Base-by-base conservation (phyloP, 352 stramenopile species). In the Elongisporangium senticosum region DNA sequence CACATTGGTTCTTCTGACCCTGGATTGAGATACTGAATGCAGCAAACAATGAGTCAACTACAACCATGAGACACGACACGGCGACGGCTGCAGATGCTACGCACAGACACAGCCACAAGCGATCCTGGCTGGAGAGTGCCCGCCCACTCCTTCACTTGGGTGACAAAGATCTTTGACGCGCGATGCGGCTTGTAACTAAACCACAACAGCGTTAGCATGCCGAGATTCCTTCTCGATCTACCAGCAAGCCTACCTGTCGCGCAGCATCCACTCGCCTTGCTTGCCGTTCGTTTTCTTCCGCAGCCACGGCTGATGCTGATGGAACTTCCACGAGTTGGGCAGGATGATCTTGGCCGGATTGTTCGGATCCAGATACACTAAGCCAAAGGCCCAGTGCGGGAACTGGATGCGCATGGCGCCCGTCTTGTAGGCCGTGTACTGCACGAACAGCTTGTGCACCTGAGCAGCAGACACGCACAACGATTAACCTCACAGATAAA, bases 371-470 rank as follows among this genome's bases (percentile, higher is more conserved):
- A 93, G 63, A 37, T 74, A 58, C 26, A 93, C 65, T 24, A 87
- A 49, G 1, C 84, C 84, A 23, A 91, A 93, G 24, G 84, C 71
- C 84, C 84, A 93, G 56, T 87, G 68, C 15, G 77, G 65, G 19
- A 74, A 86, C 43, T 83, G 58, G 28, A 64, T 59, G 15, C 84
- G 81, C 81, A 91, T 91, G 19, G 62, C 53, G 3, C 79, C 79
- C 0, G 84, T 93, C 67, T 86, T 86, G 73, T 93, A 93, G 24
- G 71, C 84, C 28, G 81, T 91, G 62, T 93, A 93, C 56, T 90
- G 87, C 23, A 93, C 84, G 24, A 93, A 86, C 11, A 93, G 20
- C 53, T 89, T 89, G 63, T 89, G 63, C 13, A 85, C 71, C 75
- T 85, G 49, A 1, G 49, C 15, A 28, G 0, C 7, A 10, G 2